Evolutionary conservation across 148 eudicot genomes (phyloP).

Genomic region (Cornus florida): DNA sequence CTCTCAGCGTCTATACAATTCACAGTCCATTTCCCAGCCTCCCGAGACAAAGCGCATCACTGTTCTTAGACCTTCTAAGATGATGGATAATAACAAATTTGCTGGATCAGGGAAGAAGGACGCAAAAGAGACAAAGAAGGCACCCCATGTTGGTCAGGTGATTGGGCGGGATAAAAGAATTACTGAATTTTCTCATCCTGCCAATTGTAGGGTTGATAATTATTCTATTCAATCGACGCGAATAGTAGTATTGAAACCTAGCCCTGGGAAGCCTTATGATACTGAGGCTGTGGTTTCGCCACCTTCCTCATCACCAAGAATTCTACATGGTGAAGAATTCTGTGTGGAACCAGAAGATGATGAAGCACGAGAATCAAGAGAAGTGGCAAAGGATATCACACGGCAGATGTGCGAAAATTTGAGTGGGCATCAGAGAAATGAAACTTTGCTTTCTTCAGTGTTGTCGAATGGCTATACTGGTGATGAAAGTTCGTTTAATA

Average conservation of each 20-base stretch:
- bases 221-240: conserved; percentile 70
- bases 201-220: conserved; percentile 45
- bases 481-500: conserved; percentile 84
- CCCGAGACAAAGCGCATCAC: conserved; percentile 86
- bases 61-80: conserved; percentile 83
- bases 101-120: conserved; percentile 27
- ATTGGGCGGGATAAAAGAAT: conserved; percentile 41
- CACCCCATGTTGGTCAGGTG: conserved; percentile 35
- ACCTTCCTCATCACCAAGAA: conserved; percentile 51
- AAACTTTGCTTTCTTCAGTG: conserved; percentile 71
- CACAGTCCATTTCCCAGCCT: conserved; percentile 46
- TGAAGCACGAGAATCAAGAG: conserved; percentile 62
- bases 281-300: conserved; percentile 46
- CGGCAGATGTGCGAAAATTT: conserved; percentile 63
- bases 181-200: conserved; percentile 47
- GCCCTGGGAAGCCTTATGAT: conserved; percentile 49
- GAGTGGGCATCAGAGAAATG: conserved; percentile 60
- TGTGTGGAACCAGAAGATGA: conserved; percentile 50
- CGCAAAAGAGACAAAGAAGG: conserved; percentile 44
- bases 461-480: conserved; percentile 80
- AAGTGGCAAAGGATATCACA: conserved; percentile 71
- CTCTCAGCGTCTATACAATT: conserved; percentile 39
- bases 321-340: conserved; percentile 34
- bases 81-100: conserved; percentile 38
- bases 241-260: conserved; percentile 90